Base-by-base conservation (phyloP, 139 green algal genomes). In the Picochlorum sp. region DNA sequence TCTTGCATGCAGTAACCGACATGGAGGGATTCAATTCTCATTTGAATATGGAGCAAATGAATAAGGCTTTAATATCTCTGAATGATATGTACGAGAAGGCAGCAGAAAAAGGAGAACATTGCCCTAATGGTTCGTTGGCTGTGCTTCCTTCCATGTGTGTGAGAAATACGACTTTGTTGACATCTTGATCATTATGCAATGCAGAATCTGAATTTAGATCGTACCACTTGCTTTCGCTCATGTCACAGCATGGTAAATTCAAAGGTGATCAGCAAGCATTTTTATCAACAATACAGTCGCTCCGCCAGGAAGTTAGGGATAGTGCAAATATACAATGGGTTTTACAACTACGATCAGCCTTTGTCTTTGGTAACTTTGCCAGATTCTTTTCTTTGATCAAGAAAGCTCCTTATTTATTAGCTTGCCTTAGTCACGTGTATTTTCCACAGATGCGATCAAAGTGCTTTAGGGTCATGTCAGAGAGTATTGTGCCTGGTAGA, bases 1-100 rank as follows among this genome's bases (percentile, higher is more conserved):
- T 65, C 21, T 51, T 26, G 13, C 5, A 0, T 57, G 37, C 70
- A 77, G 71, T 77, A 24, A 79, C 69, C 1, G 63, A 78, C 28
- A 73, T 74, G 70, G 74, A 92, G 44, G 83, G 80, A 26, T 92
- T 91, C 68, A 82, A 93, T 67, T 80, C 75, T 14, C 86, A 92
- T 61, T 75, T 94, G 16, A 94, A 92, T 69, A 76, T 87, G 34
- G 79, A 92, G 72, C 86, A 92, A 68, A 79, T 92, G 65, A 90
- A 88, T 72, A 94, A 90, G 62, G 65, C 81, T 3, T 69, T 85
- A 15, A 88, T 86, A 21, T 78, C 79, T 13, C 73, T 92, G 28
- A 73, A 68, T 11, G 68, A 80, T 28, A 86, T 92, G 63, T 92
- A 92, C 68, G 56, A 84, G 30, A 77, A 81, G 45, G 67, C 68